Evolutionary conservation across 164 flowering plant genomes (phyloP).

Genomic region (Litsea cubeba): DNA sequence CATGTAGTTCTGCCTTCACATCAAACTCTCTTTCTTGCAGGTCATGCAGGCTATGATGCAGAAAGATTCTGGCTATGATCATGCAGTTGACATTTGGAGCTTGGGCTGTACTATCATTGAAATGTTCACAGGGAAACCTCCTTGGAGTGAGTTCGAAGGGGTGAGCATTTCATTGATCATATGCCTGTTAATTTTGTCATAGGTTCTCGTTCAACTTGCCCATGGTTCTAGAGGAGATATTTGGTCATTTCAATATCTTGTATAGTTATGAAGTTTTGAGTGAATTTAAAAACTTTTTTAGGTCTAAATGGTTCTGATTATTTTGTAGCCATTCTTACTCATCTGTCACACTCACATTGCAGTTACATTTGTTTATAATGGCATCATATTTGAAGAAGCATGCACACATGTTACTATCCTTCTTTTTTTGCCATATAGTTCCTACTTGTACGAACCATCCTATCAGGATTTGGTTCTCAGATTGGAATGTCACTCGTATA

Average conservation of each 20-base stretch:
- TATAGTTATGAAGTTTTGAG: not conserved
- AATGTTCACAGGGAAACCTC: slow-evolving; percentile 89
- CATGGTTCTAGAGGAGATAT: not conserved
- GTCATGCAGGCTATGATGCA: slow-evolving; percentile 57
- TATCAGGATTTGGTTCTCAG: too few species aligned
- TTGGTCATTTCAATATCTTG: not conserved
- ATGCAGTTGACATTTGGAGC: slow-evolving; percentile 94
- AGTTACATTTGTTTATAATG: too few species aligned
- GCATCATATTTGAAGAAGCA: too few species aligned
- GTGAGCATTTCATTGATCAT: slow-evolving; percentile 34
- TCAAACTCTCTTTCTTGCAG: slow-evolving; percentile 3
- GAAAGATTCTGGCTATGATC: slow-evolving; percentile 51
- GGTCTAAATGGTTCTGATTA: not conserved
- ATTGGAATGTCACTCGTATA: too few species aligned
- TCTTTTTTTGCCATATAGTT: too few species aligned
- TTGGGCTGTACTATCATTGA: slow-evolving; percentile 94
- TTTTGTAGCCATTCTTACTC: not conserved
- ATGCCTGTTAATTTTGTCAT: not conserved
- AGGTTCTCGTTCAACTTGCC: not conserved
- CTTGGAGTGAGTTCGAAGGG: slow-evolving; percentile 89
- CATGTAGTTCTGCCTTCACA: not conserved
- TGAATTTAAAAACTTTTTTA: not conserved
- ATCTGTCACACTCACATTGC: too few species aligned
- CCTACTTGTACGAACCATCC: too few species aligned
- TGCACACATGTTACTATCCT: too few species aligned